A percentile compares a stretch with the other conserved stretches of the same genome.
These are phyloP conservation scores for Phialophora macrospora DNA, from an alignment of 2,329 filamentous ascomycete genomes.

Conservation along the genomic window DNA sequence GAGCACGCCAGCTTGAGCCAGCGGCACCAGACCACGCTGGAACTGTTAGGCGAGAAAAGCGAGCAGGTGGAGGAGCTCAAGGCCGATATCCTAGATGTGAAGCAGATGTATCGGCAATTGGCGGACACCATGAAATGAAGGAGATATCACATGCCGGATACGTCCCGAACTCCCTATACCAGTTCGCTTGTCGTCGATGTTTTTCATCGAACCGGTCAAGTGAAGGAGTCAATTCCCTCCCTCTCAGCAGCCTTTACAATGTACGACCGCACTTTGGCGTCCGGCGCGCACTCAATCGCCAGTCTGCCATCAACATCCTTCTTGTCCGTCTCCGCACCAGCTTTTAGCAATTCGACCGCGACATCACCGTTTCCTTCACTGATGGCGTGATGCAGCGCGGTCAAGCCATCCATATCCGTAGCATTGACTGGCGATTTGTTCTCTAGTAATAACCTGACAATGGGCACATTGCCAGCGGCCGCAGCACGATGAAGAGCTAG, in stretches of 20 bases:
- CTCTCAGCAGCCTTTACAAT: constrained; percentile 78
- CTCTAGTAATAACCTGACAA: constrained; percentile 78
- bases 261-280: constrained; percentile 78
- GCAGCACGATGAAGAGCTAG: constrained; percentile 90
- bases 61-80: constrained; percentile 89
- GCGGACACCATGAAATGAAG: constrained; percentile 70
- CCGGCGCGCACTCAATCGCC: constrained; percentile 82
- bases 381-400: constrained; percentile 79
- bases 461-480: constrained; percentile 84
- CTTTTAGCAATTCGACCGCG: constrained; percentile 79
- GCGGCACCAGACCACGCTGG: constrained; percentile 86
- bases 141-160: neutral
- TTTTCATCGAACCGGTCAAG: neutral
- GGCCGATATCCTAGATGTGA: constrained; percentile 88
- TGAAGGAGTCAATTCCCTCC: constrained; percentile 74
- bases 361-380: constrained; percentile 72
- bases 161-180: neutral
- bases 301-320: constrained; percentile 72
- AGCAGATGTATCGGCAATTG: constrained; percentile 93
- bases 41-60: constrained; percentile 96
- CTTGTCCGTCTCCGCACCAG: constrained; percentile 81
- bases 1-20: constrained; percentile 71
- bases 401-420: constrained; percentile 80
- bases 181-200: neutral
- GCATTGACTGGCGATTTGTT: constrained; percentile 79